Evolutionary conservation across 2,329 filamentous ascomycete species (phyloP).

Genomic region (Aspergillus fijiensis): DNA sequence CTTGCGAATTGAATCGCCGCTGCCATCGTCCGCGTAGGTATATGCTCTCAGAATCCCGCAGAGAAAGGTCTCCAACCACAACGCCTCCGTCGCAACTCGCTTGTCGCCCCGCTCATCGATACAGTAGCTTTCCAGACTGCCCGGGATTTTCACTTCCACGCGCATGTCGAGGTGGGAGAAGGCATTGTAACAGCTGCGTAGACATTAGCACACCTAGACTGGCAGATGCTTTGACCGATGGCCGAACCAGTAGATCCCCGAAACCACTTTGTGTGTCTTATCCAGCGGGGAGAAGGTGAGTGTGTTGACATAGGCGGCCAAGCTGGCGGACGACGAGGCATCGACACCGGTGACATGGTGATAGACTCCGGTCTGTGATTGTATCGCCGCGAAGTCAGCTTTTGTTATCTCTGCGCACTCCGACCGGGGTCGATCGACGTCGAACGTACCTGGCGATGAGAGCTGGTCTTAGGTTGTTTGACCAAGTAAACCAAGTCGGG

Average conservation of each 20-base stretch:
- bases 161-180: slow-evolving; percentile 98
- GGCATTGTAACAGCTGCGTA: slow-evolving; percentile 88
- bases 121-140: slow-evolving; percentile 94
- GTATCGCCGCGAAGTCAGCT: background rate
- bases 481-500: slow-evolving; percentile 94
- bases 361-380: slow-evolving; percentile 76
- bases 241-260: slow-evolving; percentile 85
- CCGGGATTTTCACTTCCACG: slow-evolving; percentile 94
- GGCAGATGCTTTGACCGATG: background rate
- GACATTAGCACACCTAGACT: slow-evolving; percentile 16
- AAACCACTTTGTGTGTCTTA: slow-evolving; percentile 83
- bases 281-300: slow-evolving; percentile 86
- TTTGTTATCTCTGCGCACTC: background rate
- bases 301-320: slow-evolving; percentile 98
- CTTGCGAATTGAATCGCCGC: slow-evolving; percentile 90
- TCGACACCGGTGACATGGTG: slow-evolving; percentile 98
- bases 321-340: slow-evolving; percentile 92
- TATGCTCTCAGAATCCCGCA: slow-evolving; percentile 94
- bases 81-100: slow-evolving; percentile 83
- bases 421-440: background rate
- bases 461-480: slow-evolving; percentile 66
- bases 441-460: slow-evolving; percentile 54
- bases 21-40: slow-evolving; percentile 93
- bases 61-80: slow-evolving; percentile 97
- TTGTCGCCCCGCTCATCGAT: slow-evolving; percentile 96